Conservation (phyloP, 169 alveolate genomes). For the Sarcocystis neurona region DNA sequence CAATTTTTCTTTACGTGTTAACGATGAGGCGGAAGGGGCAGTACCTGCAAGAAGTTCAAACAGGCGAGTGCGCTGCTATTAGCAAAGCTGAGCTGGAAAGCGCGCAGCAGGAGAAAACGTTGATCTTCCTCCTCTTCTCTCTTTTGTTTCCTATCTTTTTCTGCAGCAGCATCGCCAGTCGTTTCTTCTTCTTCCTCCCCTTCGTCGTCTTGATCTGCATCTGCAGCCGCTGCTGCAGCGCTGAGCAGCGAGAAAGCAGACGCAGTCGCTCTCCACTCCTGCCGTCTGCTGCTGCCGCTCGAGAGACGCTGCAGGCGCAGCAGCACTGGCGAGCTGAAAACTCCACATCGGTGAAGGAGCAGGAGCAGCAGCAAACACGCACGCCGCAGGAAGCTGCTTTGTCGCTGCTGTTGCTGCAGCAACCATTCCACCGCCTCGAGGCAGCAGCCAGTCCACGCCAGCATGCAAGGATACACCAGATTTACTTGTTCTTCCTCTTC, state of each 20-base stretch:
- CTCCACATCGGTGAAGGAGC: slow-evolving; percentile 9
- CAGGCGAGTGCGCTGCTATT: no score
- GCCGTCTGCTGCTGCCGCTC: neutral
- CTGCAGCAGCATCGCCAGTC: neutral
- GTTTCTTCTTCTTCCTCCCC: neutral
- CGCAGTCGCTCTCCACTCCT: no score
- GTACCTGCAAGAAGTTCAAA: no score
- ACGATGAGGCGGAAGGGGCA: no score
- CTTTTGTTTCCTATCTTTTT: no score
- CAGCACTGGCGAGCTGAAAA: neutral
- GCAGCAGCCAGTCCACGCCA: slow-evolving; percentile 1
- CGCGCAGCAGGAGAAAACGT: no score
- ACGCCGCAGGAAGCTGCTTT: neutral
- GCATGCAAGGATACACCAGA: neutral
- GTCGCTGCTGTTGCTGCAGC: neutral
- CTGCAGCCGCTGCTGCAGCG: neutral
- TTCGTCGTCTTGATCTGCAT: neutral
- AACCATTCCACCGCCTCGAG: slow-evolving; percentile 8
- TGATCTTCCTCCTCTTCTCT: no score
- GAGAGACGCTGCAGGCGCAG: neutral
- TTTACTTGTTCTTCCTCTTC: neutral
- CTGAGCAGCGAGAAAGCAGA: no score
- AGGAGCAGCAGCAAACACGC: neutral
- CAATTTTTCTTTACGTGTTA: no score
- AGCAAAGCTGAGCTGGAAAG: no score